Evolutionary conservation across 2,329 filamentous ascomycete genomes (phyloP), one percentile per base, ranked within the genome.

Genomic region (Sarocladiaceae sp.): DNA sequence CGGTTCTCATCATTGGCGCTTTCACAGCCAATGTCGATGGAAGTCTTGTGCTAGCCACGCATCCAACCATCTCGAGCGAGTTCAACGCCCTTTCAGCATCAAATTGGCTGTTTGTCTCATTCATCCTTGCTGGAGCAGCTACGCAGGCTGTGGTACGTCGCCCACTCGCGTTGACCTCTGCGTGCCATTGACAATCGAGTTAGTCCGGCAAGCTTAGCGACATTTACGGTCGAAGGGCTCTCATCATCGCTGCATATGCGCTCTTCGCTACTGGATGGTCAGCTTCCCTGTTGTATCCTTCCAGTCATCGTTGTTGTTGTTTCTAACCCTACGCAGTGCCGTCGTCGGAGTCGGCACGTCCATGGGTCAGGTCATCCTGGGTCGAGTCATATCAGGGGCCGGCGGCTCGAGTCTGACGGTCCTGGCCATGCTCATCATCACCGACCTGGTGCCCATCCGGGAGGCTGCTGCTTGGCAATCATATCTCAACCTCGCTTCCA

Each of bases 401-500:
- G 34, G 34, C 10, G 34, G 34, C 12, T 39, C 34, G 10, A 21
- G 34, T n/a, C 11, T 39, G 19, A 39, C 34, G 6, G 20, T 39
- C 34, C 20, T 39, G 9, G 34, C 34, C 19, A 39, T 39, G 34
- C 34, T 39, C 19, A 39, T 39, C 34, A 39, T 89, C 51, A 59
- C 58, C 49, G 85, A 90, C 58, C 71, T 88, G 15, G 76, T 90
- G 3, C 74, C 83, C 0, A 65, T 89, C 31, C 70, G 83, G 15
- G 77, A 87, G 43, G 69, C 85, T 45, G 85, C 85, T 2, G 69
- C 82, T 9, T 90, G 82, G 80, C 85, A 89, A 59, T 85, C 84
- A 2, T 69, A 70, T 48, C 70, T 88, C 55, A 90, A 89, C 58
- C 74, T 89, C 49, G 72, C 88, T 40, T 88, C 76, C 54, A 82